A percentile compares a stretch with the other conserved stretches of the same genome.
Conservation (phyloP, 2,329 filamentous ascomycete species). For the Didymella exigua region DNA sequence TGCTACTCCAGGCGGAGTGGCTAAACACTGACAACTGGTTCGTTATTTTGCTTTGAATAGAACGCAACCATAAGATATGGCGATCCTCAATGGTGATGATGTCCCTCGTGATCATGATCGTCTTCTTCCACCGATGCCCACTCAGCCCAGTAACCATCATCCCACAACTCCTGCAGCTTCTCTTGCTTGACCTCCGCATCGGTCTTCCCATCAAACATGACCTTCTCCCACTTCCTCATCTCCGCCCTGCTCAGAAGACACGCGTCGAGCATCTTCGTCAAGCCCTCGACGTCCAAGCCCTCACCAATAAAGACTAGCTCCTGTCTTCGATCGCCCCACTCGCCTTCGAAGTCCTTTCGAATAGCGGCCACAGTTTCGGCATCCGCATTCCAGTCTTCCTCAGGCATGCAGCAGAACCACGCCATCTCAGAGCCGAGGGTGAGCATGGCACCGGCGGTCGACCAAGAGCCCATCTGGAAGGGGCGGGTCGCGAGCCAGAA, state of each 20-base stretch:
- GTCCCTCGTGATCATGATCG: slow-evolving; percentile 21
- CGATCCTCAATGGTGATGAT: neutral
- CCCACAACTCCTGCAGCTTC: slow-evolving; percentile 58
- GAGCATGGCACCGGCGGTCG: slow-evolving; percentile 68
- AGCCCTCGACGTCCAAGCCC: slow-evolving; percentile 58
- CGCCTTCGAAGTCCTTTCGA: slow-evolving; percentile 56
- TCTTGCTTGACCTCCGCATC: slow-evolving; percentile 52
- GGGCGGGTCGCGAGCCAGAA: slow-evolving; percentile 66
- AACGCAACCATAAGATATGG: neutral
- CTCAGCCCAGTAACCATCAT: slow-evolving; percentile 64
- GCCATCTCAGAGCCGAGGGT: slow-evolving; percentile 64
- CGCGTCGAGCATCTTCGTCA: slow-evolving; percentile 62
- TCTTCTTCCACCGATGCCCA: slow-evolving; percentile 50
- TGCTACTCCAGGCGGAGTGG: slow-evolving; percentile 27
- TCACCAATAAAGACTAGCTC: slow-evolving; percentile 78
- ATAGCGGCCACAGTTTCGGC: slow-evolving; percentile 56
- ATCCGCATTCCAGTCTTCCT: slow-evolving; percentile 58
- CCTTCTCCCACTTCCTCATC: slow-evolving; percentile 49
- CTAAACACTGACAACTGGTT: neutral
- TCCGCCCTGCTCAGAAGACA: slow-evolving; percentile 69
- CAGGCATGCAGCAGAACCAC: slow-evolving; percentile 64
- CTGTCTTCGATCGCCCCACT: slow-evolving; percentile 72
- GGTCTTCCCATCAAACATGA: slow-evolving; percentile 42
- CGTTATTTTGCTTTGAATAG: neutral
- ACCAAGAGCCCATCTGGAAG: slow-evolving; percentile 64